A percentile compares a stretch with the other conserved stretches of the same genome.
phyloP scores from a whole-genome alignment of 2,329 filamentous ascomycete species.

The Cordyceps militaris region DNA sequence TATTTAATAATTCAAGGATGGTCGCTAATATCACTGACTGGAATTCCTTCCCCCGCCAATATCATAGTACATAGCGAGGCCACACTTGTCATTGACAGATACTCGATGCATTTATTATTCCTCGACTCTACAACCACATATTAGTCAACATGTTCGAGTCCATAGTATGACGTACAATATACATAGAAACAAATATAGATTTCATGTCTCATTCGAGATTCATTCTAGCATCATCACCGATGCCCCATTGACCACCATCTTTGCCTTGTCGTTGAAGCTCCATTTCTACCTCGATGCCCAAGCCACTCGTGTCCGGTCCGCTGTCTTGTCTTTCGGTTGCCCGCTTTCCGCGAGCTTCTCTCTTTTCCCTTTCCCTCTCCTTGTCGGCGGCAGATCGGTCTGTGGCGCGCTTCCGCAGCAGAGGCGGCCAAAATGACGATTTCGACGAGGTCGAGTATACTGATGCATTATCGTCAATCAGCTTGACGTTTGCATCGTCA shows the following conservation, averaged over 20 bases:
- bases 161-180: background rate
- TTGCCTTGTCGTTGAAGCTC: slow-evolving; percentile 46
- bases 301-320: slow-evolving; percentile 34
- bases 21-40: too few species aligned
- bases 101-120: background rate
- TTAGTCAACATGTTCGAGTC: background rate
- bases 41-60: too few species aligned
- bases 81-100: too few species aligned
- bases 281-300: slow-evolving; percentile 41
- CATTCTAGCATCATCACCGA: slow-evolving; percentile 81
- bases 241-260: slow-evolving; percentile 62
- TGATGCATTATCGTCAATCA: slow-evolving; percentile 37
- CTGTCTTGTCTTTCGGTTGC: slow-evolving; percentile 34
- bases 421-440: slow-evolving; percentile 36
- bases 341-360: slow-evolving; percentile 27
- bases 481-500: slow-evolving; percentile 23
- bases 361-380: slow-evolving; percentile 13
- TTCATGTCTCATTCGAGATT: slow-evolving; percentile 55
- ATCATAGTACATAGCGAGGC: too few species aligned
- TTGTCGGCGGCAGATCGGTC: slow-evolving; percentile 24
- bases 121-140: background rate
- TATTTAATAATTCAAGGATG: too few species aligned
- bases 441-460: slow-evolving; percentile 42
- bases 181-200: background rate
- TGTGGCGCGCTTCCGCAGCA: slow-evolving; percentile 33